Base-by-base conservation (phyloP, 2,329 filamentous ascomycete species). In the Pseudocercospora eumusae region DNA sequence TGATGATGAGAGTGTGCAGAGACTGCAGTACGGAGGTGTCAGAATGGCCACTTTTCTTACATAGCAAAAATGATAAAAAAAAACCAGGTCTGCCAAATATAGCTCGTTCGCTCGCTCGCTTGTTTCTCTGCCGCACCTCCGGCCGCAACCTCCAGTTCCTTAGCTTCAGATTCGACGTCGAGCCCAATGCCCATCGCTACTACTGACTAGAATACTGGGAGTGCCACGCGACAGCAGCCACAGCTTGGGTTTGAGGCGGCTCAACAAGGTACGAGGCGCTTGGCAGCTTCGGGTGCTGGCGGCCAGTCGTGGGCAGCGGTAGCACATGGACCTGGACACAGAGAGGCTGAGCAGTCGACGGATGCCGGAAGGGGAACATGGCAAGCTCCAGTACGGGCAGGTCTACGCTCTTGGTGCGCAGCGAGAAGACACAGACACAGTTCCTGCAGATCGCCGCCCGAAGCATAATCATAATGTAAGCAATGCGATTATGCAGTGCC, bases 401-500 rank as follows among this genome's bases (percentile, higher is more conserved):
- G 25, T 25, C 25, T 28, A 27, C 47, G 47, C 45, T 50, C 45
- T 20, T 45, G 20, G 42, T 45, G 42, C 42, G 13, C 44, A 25
- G 9, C 3, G 44, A 25, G n/a, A n/a, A n/a, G n/a, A n/a, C n/a
- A n/a, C n/a, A 47, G 21, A 52, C 25, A 52, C 49, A 56, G 59
- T 54, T 33, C 59, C 60, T 64, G 63, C 63, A 64, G 63, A 62
- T 64, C 53, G 52, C 47, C 27, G 4, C 25, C 57, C 45, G 57
- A 52, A 49, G 54, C 53, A 56, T 57, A 13, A 54, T 49, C 57
- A 59, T n/a, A n/a, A n/a, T n/a, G n/a, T n/a, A n/a, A n/a, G n/a
- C n/a, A n/a, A n/a, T n/a, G n/a, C n/a, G n/a, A n/a, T n/a, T n/a
- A 27, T 31, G 57, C 57, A 54, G 49, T 36, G 44, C 44, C 21